Conservation (phyloP, 192 early-diverging fungal species). For the Oehlia diaphana region DNA sequence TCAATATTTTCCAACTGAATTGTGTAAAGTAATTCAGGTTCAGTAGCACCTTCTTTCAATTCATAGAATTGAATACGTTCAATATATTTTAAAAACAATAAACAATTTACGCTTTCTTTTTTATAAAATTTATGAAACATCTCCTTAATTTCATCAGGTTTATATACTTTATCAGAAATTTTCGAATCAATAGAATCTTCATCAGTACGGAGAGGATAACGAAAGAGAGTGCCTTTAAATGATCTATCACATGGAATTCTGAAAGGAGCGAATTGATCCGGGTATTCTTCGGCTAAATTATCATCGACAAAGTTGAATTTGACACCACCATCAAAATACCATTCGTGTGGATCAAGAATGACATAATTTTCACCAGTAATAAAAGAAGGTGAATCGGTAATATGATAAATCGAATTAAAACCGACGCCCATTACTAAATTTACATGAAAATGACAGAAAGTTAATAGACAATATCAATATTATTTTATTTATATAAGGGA, state of each 20-base stretch:
- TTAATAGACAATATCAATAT: background rate
- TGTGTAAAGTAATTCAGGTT: slow-evolving; percentile 23
- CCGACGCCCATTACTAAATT: background rate
- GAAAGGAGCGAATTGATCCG: slow-evolving; percentile 37
- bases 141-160: slow-evolving; percentile 27
- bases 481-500: background rate
- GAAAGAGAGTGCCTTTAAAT: slow-evolving; percentile 40
- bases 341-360: slow-evolving; percentile 42
- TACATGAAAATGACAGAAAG: background rate
- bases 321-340: slow-evolving; percentile 31
- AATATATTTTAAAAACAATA: slow-evolving; percentile 39
- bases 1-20: slow-evolving; percentile 33
- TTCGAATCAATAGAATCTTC: slow-evolving; percentile 30
- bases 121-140: slow-evolving; percentile 34
- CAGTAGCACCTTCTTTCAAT: slow-evolving; percentile 1
- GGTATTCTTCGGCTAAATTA: background rate
- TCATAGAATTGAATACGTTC: slow-evolving; percentile 39
- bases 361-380: slow-evolving; percentile 35
- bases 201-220: slow-evolving; percentile 39
- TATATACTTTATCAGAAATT: slow-evolving; percentile 32
- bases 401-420: slow-evolving; percentile 37
- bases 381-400: slow-evolving; percentile 41
- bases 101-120: slow-evolving; percentile 32
- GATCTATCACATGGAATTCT: slow-evolving; percentile 14
- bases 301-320: slow-evolving; percentile 22